These are phyloP conservation scores for Beauveria scarabaeidicola DNA, from an alignment of 2,329 filamentous ascomycete species.

Conservation along the genomic window DNA sequence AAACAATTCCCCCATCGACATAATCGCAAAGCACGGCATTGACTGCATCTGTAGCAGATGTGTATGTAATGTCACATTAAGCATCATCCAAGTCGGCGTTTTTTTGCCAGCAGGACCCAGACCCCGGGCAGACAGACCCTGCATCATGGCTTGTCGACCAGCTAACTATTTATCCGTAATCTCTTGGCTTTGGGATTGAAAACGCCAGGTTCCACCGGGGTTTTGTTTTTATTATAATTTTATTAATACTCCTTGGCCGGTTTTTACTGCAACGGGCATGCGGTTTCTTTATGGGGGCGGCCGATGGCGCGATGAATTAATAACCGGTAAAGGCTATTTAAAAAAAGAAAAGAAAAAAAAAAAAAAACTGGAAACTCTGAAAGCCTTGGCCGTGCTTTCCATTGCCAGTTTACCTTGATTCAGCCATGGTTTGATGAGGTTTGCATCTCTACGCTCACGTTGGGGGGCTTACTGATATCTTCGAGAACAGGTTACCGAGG, in stretches of 20 bases:
- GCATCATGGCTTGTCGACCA: not conserved
- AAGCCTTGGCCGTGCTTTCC: no score
- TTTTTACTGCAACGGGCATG: no score
- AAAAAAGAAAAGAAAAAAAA: no score
- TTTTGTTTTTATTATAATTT: not conserved
- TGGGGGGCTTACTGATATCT: no score
- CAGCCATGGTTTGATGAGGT: no score
- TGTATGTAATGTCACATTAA: not conserved
- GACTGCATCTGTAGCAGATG: not conserved
- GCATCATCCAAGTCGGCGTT: not conserved
- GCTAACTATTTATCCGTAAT: not conserved
- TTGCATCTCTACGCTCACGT: no score
- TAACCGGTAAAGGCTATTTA: not conserved
- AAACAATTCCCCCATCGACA: not conserved
- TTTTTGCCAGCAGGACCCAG: not conserved
- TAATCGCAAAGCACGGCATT: not conserved
- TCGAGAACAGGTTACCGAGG: not conserved
- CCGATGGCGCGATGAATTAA: not conserved
- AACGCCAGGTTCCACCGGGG: not conserved
- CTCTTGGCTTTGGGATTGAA: constrained; percentile 2
- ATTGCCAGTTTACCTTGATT: no score
- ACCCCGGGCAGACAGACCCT: not conserved
- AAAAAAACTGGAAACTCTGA: no score
- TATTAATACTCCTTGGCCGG: not conserved
- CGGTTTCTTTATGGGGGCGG: no score